Evolutionary conservation across 352 stramenopile species (phyloP).

Genomic region (Thalassiosira hispida): DNA sequence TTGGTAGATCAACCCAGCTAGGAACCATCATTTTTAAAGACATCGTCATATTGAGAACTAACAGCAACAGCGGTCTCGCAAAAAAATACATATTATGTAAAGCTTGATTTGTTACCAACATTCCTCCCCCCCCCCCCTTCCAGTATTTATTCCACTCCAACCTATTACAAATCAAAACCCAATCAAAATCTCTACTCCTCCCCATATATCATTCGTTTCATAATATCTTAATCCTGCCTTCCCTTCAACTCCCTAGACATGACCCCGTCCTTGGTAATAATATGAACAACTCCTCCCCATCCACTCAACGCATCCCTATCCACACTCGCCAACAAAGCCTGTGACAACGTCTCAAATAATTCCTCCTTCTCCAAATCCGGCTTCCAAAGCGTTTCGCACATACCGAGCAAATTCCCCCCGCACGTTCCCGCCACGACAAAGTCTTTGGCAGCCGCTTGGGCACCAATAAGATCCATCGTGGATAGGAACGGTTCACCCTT

Average conservation of each 20-base stretch:
- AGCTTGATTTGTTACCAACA: too few relatives aligned
- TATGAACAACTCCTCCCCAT: constrained; percentile 98
- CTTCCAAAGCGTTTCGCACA: constrained; percentile 98
- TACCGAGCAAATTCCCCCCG: constrained; percentile 97
- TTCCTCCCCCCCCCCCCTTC: too few relatives aligned
- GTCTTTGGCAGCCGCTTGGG: constrained; percentile 94
- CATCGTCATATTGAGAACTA: too few relatives aligned
- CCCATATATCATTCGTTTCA: not conserved
- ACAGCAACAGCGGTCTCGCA: too few relatives aligned
- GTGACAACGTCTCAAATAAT: constrained; percentile 97
- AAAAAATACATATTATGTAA: too few relatives aligned
- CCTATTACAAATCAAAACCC: too few relatives aligned
- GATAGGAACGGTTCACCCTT: constrained; percentile 95
- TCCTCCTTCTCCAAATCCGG: constrained; percentile 90
- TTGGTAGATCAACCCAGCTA: too few relatives aligned
- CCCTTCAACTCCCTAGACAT: constrained; percentile 85
- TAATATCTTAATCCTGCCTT: constrained; percentile 81
- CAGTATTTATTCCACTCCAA: too few relatives aligned
- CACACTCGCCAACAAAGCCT: constrained; percentile 96
- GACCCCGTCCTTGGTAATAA: constrained; percentile 90
- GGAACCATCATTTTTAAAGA: too few relatives aligned
- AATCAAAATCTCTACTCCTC: not conserved
- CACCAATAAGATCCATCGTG: constrained; percentile 98
- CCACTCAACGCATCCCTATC: constrained; percentile 98
- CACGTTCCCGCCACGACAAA: constrained; percentile 98